Conservation (phyloP, 2,329 filamentous ascomycete genomes). For the Monosporascus ibericus region DNA sequence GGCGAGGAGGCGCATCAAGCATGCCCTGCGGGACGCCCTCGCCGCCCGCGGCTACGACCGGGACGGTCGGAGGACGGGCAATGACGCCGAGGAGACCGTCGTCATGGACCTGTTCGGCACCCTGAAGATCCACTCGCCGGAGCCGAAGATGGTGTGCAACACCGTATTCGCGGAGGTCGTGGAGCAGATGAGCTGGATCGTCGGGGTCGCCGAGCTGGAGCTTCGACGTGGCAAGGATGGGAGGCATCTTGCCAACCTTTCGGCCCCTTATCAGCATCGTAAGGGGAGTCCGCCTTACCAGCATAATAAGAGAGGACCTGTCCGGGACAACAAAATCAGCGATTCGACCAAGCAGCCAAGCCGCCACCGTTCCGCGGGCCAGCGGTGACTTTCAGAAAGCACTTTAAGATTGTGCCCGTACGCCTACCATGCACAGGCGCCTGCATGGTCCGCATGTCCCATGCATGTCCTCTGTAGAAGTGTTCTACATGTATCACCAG, state of each 20-base stretch:
- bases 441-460: no score
- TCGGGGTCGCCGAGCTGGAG: slow-evolving; percentile 5
- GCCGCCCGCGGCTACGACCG: slow-evolving; percentile 19
- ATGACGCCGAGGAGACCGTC: slow-evolving; percentile 1
- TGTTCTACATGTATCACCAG: no score
- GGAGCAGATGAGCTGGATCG: slow-evolving; percentile 10
- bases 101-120: slow-evolving; percentile 19
- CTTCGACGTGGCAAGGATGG: slow-evolving; percentile 10
- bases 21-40: slow-evolving; percentile 22
- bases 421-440: no score
- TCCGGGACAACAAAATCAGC: no score
- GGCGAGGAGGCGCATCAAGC: slow-evolving; percentile 13
- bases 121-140: slow-evolving; percentile 6
- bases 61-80: slow-evolving; percentile 12
- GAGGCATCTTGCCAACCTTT: neutral
- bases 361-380: no score
- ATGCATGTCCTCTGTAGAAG: no score
- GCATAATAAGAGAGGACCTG: no score
- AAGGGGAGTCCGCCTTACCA: no score
- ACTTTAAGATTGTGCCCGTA: no score
- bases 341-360: no score
- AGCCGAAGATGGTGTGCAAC: slow-evolving; percentile 16
- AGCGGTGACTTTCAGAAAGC: no score
- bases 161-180: slow-evolving; percentile 16
- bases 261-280: no score